Evolutionary conservation across 1,284 basidiomycete species (phyloP), one percentile per base, ranked within the genome.

Genomic region (Megacollybia platyphylla): DNA sequence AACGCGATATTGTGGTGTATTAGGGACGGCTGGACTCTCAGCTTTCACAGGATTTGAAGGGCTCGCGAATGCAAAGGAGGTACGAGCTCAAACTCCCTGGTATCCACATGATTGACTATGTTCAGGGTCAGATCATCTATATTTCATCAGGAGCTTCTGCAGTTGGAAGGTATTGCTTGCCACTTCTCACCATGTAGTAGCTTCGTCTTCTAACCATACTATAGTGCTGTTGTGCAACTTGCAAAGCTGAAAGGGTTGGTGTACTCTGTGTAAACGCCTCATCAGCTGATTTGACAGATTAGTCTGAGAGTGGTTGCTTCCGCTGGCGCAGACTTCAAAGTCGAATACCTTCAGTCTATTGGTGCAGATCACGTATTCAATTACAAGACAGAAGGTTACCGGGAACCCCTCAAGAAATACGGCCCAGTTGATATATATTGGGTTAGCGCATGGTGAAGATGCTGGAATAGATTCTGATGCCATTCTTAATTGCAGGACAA

Each of bases 291-390:
- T 26, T 37, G 7, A 2, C 24, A 34, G 3, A 5, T 6, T 40
- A 49, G 51, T 1, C 52, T 71, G 32, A 71, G 68, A 44, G 75
- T 80, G 36, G 69, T 79, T 42, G 74, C 68, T 5, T 72, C 76
- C 7, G 73, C 73, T 0, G 76, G 78, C 5, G 65, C 69, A 0
- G 58, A 65, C 10, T 65, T 68, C 27, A 81, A 81, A 57, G 67
- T 72, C 48, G 55, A 60, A 7, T 70, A 67, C 54, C 61, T 77
- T 36, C 60, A 63, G 45, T 51, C 62, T 31, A 54, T 77, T 24
- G 74, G 73, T 2, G 67, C 66, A 31, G 71, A 76, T 50, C 59
- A 63, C n/a, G 70, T 67, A 0, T 64, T 81, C 57, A 76, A 79
- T 57, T 79, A 80, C 62, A 80, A 78, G 56, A 59, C 51, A 4